These are phyloP conservation scores for Platanthera zijinensis DNA, from an alignment of 106 monocot species.

Conservation along the genomic window DNA sequence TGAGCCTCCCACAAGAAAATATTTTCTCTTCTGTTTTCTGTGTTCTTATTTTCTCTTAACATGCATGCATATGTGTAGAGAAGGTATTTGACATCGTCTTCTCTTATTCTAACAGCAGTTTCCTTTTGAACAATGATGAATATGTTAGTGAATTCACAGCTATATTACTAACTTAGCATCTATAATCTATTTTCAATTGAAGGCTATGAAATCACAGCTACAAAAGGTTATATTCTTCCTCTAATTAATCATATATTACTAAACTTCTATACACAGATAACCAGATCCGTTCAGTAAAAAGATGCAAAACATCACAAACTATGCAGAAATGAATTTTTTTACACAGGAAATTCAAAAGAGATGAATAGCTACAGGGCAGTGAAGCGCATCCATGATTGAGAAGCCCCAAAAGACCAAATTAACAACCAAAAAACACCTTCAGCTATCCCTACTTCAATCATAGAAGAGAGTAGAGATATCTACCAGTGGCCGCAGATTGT, in stretches of 20 bases:
- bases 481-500: constrained; percentile 17
- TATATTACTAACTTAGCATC: too few relatives aligned
- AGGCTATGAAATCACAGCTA: background rate
- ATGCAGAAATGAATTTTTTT: background rate
- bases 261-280: background rate
- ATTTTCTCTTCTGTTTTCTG: too few relatives aligned
- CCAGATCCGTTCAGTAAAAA: background rate
- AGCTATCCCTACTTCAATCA: background rate
- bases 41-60: too few relatives aligned
- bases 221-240: background rate
- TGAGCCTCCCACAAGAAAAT: too few relatives aligned
- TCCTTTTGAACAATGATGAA: too few relatives aligned
- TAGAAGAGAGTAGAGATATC: background rate
- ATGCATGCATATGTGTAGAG: too few relatives aligned
- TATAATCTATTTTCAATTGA: too few relatives aligned
- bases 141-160: too few relatives aligned
- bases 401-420: background rate
- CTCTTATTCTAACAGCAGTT: too few relatives aligned
- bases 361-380: background rate
- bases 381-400: background rate
- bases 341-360: background rate
- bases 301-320: background rate
- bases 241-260: background rate
- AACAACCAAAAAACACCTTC: background rate
- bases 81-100: too few relatives aligned